phyloP scores from a whole-genome alignment of 306 rosid genomes.

The Erythrophleum fordii region DNA sequence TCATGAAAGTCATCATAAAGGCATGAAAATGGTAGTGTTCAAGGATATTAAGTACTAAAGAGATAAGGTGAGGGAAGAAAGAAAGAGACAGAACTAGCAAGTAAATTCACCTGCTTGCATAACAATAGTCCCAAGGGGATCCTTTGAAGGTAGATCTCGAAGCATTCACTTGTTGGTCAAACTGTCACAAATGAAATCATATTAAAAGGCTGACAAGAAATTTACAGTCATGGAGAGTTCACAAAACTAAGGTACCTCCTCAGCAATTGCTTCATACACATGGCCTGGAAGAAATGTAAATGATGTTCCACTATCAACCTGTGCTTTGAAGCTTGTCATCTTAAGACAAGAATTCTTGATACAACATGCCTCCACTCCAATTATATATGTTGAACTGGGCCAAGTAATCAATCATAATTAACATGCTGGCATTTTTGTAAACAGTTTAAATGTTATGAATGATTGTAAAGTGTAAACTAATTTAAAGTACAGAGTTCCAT shows the following conservation, averaged over 20 bases:
- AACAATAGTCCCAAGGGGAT: constrained; percentile 88
- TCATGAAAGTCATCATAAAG: constrained; percentile 23
- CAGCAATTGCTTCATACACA: constrained; percentile 60
- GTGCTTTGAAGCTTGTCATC: constrained; percentile 67
- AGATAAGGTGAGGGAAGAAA: background rate
- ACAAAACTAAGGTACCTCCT: constrained; percentile 62
- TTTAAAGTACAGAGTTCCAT: constrained; percentile 36
- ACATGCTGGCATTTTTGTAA: constrained; percentile 22
- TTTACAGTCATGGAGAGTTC: constrained; percentile 26
- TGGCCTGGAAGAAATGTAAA: constrained; percentile 87
- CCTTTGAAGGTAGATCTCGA: constrained; percentile 62
- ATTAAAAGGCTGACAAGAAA: constrained; percentile 40
- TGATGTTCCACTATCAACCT: constrained; percentile 91
- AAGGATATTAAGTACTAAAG: constrained; percentile 14
- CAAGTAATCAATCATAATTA: constrained; percentile 42
- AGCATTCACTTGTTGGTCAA: constrained; percentile 71
- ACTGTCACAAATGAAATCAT: constrained; percentile 55
- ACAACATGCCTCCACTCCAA: constrained; percentile 86
- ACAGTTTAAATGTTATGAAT: constrained; percentile 23
- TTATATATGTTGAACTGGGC: constrained; percentile 71
- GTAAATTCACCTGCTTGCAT: constrained; percentile 61
- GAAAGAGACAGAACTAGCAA: constrained; percentile 19
- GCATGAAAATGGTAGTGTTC: constrained; percentile 8
- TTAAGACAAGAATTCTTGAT: constrained; percentile 66
- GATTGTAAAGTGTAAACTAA: constrained; percentile 22